A percentile compares a stretch with the other conserved stretches of the same genome.
These are phyloP conservation scores for Podaxis sp. DNA, from an alignment of 768 basidiomycete species.

Conservation along the genomic window DNA sequence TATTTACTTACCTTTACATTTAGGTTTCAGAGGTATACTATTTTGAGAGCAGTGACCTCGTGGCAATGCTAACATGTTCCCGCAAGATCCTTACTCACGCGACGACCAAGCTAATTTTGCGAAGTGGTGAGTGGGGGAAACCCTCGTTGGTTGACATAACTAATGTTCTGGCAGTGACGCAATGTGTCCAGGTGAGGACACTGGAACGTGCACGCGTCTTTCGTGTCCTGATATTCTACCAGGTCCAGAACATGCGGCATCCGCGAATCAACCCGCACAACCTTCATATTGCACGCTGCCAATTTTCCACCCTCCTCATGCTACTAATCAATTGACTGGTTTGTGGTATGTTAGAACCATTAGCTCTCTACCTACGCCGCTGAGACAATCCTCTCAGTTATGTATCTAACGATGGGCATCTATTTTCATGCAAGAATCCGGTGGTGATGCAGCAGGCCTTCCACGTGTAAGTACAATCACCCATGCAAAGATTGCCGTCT, in stretches of 20 bases:
- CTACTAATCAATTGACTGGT: conserved; percentile 15
- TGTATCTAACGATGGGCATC: conserved; percentile 55
- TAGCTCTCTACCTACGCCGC: background rate
- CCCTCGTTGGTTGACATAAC: conserved; percentile 14
- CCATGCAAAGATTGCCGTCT: background rate
- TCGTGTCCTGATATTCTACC: background rate
- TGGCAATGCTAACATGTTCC: conserved; percentile 26
- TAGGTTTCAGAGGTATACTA: conserved; percentile 52
- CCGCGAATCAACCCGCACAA: conserved; percentile 34
- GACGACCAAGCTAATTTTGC: conserved; percentile 53
- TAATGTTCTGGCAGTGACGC: conserved; percentile 34
- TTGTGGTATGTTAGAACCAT: conserved; percentile 2
- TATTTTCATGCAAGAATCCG: conserved; percentile 54
- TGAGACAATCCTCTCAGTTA: conserved; percentile 30
- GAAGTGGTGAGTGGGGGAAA: conserved; percentile 42
- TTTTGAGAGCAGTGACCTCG: background rate
- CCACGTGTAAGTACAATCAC: conserved; percentile 48
- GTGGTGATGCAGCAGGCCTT: conserved; percentile 49
- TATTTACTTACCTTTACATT: background rate
- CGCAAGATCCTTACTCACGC: conserved; percentile 62
- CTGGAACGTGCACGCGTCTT: background rate
- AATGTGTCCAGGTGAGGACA: conserved; percentile 45
- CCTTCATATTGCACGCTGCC: conserved; percentile 56
- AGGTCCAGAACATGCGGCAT: conserved; percentile 52
- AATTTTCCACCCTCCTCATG: conserved; percentile 42